These are phyloP conservation scores for Chimonanthus salicifolius DNA, from an alignment of 164 flowering plant genomes.

Conservation along the genomic window DNA sequence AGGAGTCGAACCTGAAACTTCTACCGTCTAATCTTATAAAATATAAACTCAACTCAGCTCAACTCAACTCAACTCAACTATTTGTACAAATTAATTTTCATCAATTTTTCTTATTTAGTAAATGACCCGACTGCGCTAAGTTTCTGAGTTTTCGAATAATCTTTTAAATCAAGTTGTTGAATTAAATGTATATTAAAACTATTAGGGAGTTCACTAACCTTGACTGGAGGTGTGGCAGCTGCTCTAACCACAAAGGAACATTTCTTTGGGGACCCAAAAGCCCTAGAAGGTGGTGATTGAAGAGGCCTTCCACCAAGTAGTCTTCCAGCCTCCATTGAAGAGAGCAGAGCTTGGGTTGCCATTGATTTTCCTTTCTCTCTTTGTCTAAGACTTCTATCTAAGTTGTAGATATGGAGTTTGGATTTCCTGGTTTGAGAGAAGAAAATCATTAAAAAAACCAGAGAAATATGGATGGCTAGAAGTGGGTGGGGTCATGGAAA, in stretches of 20 bases:
- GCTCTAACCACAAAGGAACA: conserved; percentile 67
- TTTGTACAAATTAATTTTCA: too few relatives aligned
- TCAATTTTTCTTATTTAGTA: too few relatives aligned
- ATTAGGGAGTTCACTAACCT: conserved; percentile 32
- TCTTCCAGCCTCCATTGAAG: conserved; percentile 65
- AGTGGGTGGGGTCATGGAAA: conserved; percentile 6
- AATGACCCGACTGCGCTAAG: too few relatives aligned
- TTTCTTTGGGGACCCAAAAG: conserved; percentile 29
- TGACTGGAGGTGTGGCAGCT: conserved; percentile 82
- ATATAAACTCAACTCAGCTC: too few relatives aligned
- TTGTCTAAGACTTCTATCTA: too few relatives aligned
- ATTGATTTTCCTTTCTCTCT: conserved; percentile 13
- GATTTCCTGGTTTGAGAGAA: not conserved
- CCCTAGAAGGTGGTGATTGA: conserved; percentile 16
- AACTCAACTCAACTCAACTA: too few relatives aligned
- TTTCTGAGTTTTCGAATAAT: too few relatives aligned
- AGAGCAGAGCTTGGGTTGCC: conserved; percentile 77
- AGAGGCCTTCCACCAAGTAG: conserved; percentile 43
- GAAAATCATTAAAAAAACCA: not conserved
- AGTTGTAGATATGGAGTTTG: not conserved
- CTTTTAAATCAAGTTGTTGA: too few relatives aligned
- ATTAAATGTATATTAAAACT: too few relatives aligned
- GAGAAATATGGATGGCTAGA: not conserved
- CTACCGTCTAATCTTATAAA: too few relatives aligned
- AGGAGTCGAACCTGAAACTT: too few relatives aligned